Conservation (phyloP, 306 rosid species). For the Lathyrus tuberosus region DNA sequence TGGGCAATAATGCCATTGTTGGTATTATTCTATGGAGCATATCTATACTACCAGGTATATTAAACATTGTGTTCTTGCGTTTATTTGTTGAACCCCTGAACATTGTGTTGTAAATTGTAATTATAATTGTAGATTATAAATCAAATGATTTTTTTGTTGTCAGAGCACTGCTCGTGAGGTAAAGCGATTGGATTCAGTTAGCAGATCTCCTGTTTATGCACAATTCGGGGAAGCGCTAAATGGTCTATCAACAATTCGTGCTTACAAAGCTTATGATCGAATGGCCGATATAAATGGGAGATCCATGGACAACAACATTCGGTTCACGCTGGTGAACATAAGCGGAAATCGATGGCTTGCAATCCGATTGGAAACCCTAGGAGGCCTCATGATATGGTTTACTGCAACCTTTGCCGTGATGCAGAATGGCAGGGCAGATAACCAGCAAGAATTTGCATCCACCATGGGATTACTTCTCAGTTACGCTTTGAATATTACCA, state of each 20-base stretch:
- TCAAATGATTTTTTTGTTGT: constrained; percentile 29
- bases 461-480: constrained; percentile 90
- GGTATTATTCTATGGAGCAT: constrained; percentile 81
- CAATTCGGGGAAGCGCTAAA: constrained; percentile 96
- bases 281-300: constrained; percentile 88
- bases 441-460: constrained; percentile 75
- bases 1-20: constrained; percentile 96
- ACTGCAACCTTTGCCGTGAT: constrained; percentile 89
- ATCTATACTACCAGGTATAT: constrained; percentile 84
- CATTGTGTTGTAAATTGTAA: background rate
- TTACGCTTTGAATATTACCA: constrained; percentile 86
- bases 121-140: constrained; percentile 14
- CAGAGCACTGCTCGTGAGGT: constrained; percentile 95
- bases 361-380: constrained; percentile 81
- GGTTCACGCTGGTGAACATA: constrained; percentile 70
- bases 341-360: constrained; percentile 81
- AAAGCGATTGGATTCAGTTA: constrained; percentile 87
- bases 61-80: constrained; percentile 25
- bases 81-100: constrained; percentile 24
- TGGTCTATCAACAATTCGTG: constrained; percentile 85
- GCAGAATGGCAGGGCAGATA: constrained; percentile 77
- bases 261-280: constrained; percentile 89
- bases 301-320: constrained; percentile 86
- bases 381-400: constrained; percentile 93
- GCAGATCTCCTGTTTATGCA: constrained; percentile 96